Evolutionary conservation across 805 yeast species (phyloP).

Genomic region (Ogataea pignaliae): DNA sequence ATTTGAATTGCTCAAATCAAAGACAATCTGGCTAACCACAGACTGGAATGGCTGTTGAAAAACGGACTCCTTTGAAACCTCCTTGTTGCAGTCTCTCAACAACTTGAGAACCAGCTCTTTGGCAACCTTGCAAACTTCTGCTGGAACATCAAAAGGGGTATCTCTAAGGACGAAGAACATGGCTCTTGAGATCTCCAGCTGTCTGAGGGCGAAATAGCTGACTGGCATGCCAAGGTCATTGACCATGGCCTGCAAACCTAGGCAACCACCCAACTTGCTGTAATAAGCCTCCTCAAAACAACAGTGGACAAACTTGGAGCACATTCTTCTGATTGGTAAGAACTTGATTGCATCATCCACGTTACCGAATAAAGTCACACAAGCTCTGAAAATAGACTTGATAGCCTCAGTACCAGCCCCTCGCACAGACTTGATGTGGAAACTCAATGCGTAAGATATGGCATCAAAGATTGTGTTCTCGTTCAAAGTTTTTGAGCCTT

Average conservation of each 20-base stretch:
- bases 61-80: slow-evolving; percentile 56
- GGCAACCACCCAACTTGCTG: slow-evolving; percentile 81
- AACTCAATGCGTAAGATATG: slow-evolving; percentile 74
- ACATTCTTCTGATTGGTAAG: slow-evolving; percentile 70
- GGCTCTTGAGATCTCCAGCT: slow-evolving; percentile 80
- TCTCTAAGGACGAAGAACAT: slow-evolving; percentile 88
- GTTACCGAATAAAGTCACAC: slow-evolving; percentile 63
- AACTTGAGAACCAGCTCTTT: slow-evolving; percentile 60
- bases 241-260: slow-evolving; percentile 74
- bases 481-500: slow-evolving; percentile 66
- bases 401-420: slow-evolving; percentile 68
- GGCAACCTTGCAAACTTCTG: slow-evolving; percentile 69
- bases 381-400: slow-evolving; percentile 53
- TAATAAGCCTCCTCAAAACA: slow-evolving; percentile 89
- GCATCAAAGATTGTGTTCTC: slow-evolving; percentile 72
- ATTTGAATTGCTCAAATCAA: slow-evolving; percentile 88
- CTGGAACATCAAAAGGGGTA: slow-evolving; percentile 83
- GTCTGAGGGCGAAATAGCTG: slow-evolving; percentile 70
- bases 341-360: slow-evolving; percentile 63
- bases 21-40: slow-evolving; percentile 82
- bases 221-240: slow-evolving; percentile 64
- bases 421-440: slow-evolving; percentile 65
- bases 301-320: slow-evolving; percentile 80
- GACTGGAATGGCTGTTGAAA: slow-evolving; percentile 72
- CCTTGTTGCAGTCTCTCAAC: slow-evolving; percentile 60